Evolutionary conservation across 768 basidiomycete species (phyloP).

Genomic region (Pleurotus djamor): DNA sequence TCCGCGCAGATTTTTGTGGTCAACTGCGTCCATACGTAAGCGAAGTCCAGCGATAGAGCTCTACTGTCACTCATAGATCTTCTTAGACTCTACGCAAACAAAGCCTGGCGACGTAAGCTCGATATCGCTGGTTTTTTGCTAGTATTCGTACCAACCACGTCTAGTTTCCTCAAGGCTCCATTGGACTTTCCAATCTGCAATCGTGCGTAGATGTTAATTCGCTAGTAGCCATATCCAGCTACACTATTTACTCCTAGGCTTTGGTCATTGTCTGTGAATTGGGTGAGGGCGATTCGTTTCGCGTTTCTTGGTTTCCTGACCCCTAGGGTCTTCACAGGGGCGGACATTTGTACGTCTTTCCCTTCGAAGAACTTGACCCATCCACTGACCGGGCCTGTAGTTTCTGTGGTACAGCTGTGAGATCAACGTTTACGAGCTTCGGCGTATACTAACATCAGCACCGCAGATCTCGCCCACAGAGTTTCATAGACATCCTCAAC

Average conservation of each 20-base stretch:
- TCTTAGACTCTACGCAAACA: background rate
- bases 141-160: no score
- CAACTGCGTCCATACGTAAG: background rate
- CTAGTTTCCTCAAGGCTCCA: no score
- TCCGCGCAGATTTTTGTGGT: background rate
- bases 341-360: background rate
- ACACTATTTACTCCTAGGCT: no score
- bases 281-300: no score
- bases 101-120: background rate
- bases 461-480: background rate
- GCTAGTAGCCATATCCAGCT: no score
- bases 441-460: background rate
- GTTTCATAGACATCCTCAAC: background rate
- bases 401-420: background rate
- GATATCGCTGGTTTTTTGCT: background rate
- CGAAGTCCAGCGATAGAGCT: background rate
- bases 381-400: background rate
- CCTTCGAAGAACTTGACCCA: background rate
- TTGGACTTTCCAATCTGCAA: no score
- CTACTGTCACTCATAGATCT: background rate
- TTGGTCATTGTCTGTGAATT: no score
- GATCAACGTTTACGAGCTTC: background rate
- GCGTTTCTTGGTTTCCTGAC: no score
- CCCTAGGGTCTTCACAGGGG: background rate
- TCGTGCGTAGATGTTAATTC: no score